Evolutionary conservation across 139 green algal species (phyloP).

Genomic region (Marvania coccoides): DNA sequence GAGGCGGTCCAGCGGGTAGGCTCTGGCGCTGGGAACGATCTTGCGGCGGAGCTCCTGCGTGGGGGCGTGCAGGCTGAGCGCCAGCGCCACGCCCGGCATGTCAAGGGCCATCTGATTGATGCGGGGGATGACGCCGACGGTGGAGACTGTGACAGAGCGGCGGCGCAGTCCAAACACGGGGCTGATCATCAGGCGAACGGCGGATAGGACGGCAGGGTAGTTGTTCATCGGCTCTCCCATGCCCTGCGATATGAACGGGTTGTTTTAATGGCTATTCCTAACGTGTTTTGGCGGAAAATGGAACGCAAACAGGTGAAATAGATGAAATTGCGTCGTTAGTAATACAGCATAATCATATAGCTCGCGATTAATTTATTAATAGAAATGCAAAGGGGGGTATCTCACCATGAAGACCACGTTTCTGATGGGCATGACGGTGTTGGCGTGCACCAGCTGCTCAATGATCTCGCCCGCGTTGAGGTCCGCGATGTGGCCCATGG

Average conservation of each 20-base stretch:
- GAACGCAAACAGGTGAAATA: background rate
- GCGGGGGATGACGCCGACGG: slow-evolving; percentile 74
- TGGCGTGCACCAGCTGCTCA: slow-evolving; percentile 89
- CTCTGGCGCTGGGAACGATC: slow-evolving; percentile 85
- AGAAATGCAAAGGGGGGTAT: too few relatives aligned
- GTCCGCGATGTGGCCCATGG: slow-evolving; percentile 86
- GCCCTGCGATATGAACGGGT: slow-evolving; percentile 51
- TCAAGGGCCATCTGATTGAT: slow-evolving; percentile 71
- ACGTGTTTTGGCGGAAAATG: background rate
- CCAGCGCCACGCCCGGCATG: slow-evolving; percentile 79
- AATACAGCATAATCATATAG: background rate
- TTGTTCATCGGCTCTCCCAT: slow-evolving; percentile 98
- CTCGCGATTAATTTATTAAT: background rate
- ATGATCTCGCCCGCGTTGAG: slow-evolving; percentile 89
- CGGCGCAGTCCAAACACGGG: slow-evolving; percentile 64
- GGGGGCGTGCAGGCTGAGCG: slow-evolving; percentile 89
- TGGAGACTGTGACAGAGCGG: slow-evolving; percentile 81
- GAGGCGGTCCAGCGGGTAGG: slow-evolving; percentile 75
- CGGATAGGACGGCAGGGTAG: slow-evolving; percentile 71
- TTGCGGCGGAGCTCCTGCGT: slow-evolving; percentile 66
- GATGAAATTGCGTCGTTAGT: too few relatives aligned
- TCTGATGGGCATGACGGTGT: slow-evolving; percentile 45
- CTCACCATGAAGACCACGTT: slow-evolving; percentile 97
- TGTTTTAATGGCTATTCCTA: background rate
- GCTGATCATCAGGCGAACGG: slow-evolving; percentile 68